phyloP scores from a whole-genome alignment of 495 filamentous ascomycete species.

The Aspergillus affinis region DNA sequence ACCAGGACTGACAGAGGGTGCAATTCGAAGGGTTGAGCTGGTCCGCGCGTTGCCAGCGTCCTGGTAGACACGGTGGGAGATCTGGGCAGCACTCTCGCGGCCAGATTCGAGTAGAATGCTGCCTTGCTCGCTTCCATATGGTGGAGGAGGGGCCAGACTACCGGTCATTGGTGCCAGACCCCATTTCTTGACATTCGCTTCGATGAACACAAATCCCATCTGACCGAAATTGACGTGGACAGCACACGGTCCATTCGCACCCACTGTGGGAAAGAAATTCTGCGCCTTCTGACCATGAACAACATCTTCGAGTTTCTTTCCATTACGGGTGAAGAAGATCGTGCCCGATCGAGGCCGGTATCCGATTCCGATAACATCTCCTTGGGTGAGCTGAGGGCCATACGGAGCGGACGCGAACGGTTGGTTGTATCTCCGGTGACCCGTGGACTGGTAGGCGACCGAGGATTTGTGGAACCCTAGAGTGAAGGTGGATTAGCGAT shows the following conservation, averaged over 20 bases:
- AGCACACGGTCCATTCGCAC: slow-evolving; percentile 87
- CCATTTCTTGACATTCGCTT: slow-evolving; percentile 99
- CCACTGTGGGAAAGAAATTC: slow-evolving; percentile 95
- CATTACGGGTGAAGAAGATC: slow-evolving; percentile 97
- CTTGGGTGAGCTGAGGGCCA: slow-evolving; percentile 80
- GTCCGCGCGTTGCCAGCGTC: slow-evolving; percentile 43
- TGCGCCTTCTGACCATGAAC: slow-evolving; percentile 90
- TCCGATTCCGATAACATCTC: slow-evolving; percentile 93
- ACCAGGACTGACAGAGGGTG: slow-evolving; percentile 80
- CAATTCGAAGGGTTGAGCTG: slow-evolving; percentile 57
- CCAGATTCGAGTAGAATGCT: slow-evolving; percentile 92
- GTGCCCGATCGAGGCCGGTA: slow-evolving; percentile 94
- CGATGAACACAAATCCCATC: slow-evolving; percentile 96
- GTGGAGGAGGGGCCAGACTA: slow-evolving; percentile 89
- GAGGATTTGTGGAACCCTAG: slow-evolving; percentile 88
- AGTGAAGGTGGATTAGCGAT: slow-evolving; percentile 20
- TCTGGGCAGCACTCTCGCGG: slow-evolving; percentile 58
- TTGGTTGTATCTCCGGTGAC: slow-evolving; percentile 85
- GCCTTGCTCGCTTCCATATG: slow-evolving; percentile 94
- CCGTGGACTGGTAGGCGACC: slow-evolving; percentile 84
- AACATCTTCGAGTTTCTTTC: slow-evolving; percentile 93
- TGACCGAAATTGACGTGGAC: slow-evolving; percentile 98
- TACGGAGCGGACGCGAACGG: slow-evolving; percentile 78
- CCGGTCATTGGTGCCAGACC: slow-evolving; percentile 94
- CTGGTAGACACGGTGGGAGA: slow-evolving; percentile 57